phyloP scores from a whole-genome alignment of 2,329 filamentous ascomycete genomes.

The Aspergillus clavatus region DNA sequence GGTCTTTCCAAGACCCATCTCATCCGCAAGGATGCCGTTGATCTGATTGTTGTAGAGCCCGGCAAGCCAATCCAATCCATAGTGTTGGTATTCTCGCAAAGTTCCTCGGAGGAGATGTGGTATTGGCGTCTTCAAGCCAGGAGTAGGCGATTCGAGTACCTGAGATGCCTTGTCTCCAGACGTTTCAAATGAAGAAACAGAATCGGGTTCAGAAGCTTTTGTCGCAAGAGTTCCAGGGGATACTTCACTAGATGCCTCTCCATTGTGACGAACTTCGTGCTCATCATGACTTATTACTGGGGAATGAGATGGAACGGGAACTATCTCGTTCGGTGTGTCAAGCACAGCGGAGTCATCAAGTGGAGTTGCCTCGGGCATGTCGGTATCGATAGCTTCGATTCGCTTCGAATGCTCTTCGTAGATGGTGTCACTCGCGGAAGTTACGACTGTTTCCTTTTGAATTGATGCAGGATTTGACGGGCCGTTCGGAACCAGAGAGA shows the following conservation, averaged over 20 bases:
- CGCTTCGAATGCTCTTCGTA: slow-evolving; percentile 1
- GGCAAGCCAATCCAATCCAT: slow-evolving; percentile 94
- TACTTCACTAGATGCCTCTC: slow-evolving; percentile 37
- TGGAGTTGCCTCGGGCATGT: background rate
- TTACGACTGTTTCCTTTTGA: slow-evolving; percentile 18
- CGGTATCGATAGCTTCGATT: slow-evolving; percentile 4
- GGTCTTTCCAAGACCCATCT: slow-evolving; percentile 98
- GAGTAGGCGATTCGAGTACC: slow-evolving; percentile 38
- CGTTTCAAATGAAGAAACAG: slow-evolving; percentile 39
- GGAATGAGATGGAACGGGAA: background rate
- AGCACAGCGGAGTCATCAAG: slow-evolving; percentile 9
- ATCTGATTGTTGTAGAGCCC: slow-evolving; percentile 87
- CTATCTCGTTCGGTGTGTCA: slow-evolving; percentile 2
- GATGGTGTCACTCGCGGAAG: slow-evolving; percentile 22
- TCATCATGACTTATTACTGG: slow-evolving; percentile 11
- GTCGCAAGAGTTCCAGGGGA: slow-evolving; percentile 42
- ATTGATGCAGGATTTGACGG: slow-evolving; percentile 30
- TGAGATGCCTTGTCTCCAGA: slow-evolving; percentile 31
- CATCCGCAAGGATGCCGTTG: slow-evolving; percentile 93
- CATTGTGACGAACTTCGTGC: slow-evolving; percentile 24
- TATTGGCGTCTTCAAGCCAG: slow-evolving; percentile 60
- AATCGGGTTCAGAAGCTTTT: slow-evolving; percentile 43
- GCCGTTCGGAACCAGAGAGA: slow-evolving; percentile 31
- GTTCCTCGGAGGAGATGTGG: slow-evolving; percentile 82
- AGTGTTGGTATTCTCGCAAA: slow-evolving; percentile 91